phyloP scores from a whole-genome alignment of 2,329 filamentous ascomycete species.

The Talaromyces sp. region DNA sequence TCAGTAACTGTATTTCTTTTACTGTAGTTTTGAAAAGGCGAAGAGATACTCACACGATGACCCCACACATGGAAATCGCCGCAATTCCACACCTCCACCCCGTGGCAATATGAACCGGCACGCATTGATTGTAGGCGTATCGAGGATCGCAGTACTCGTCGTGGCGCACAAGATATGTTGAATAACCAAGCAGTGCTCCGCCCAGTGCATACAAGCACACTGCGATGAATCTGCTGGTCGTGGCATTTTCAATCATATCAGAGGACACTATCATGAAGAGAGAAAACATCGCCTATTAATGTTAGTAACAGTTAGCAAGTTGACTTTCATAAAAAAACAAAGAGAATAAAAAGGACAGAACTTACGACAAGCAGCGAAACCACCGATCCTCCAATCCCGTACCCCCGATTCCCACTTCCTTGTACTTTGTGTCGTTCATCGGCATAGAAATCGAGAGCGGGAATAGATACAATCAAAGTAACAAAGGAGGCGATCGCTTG shows the following conservation, averaged over 20 bases:
- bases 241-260: no score
- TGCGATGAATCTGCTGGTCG: not conserved
- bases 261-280: not conserved
- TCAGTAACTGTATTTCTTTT: not conserved
- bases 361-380: not conserved
- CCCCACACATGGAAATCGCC: constrained; percentile 1
- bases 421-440: not conserved
- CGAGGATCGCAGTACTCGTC: not conserved
- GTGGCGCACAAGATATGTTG: constrained; percentile 8
- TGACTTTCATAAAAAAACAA: not conserved
- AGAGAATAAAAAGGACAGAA: not conserved
- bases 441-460: not conserved
- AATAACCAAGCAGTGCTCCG: constrained; percentile 3
- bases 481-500: not conserved
- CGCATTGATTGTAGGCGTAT: not conserved
- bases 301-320: not conserved
- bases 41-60: not conserved
- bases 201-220: not conserved
- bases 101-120: not conserved
- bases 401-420: not conserved
- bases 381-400: not conserved
- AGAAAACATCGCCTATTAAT: not conserved
- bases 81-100: constrained; percentile 10
- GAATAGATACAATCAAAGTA: not conserved
- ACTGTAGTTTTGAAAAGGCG: no score